These are phyloP conservation scores for Gracilaria caudata DNA, from an alignment of 23 red algal genomes.

Conservation along the genomic window DNA sequence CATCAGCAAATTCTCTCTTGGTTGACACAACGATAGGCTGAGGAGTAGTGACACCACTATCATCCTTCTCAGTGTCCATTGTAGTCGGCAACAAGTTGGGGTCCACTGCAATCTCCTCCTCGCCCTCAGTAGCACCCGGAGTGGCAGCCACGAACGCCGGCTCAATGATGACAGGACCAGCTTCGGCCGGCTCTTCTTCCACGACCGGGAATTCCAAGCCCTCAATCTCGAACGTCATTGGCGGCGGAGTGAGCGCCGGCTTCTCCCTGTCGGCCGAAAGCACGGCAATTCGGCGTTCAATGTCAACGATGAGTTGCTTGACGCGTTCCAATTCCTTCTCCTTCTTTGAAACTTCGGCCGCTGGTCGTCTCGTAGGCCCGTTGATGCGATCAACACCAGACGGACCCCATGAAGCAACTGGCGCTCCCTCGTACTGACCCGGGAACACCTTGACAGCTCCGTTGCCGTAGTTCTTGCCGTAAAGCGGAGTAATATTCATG, in stretches of 20 bases:
- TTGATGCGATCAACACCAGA: slow-evolving; percentile 51
- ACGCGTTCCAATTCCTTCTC: slow-evolving; percentile 64
- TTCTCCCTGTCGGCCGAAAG: slow-evolving; percentile 35
- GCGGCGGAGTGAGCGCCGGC: slow-evolving; percentile 40
- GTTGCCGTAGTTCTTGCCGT: slow-evolving; percentile 68
- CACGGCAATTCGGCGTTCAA: slow-evolving; percentile 50
- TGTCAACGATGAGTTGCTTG: slow-evolving; percentile 69
- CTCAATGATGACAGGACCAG: background rate
- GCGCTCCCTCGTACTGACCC: slow-evolving; percentile 58
- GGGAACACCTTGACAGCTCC: slow-evolving; percentile 51
- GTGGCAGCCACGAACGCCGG: background rate
- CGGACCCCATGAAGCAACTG: slow-evolving; percentile 32
- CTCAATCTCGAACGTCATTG: slow-evolving; percentile 25
- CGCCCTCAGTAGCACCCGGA: background rate
- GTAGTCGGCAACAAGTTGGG: background rate
- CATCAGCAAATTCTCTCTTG: slow-evolving; percentile 17
- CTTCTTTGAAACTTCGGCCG: slow-evolving; percentile 38
- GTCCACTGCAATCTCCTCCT: slow-evolving; percentile 1
- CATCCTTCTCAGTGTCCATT: slow-evolving; percentile 35
- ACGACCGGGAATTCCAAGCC: slow-evolving; percentile 32
- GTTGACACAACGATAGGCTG: slow-evolving; percentile 41
- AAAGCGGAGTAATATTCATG: slow-evolving; percentile 71
- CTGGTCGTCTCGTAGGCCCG: slow-evolving; percentile 58
- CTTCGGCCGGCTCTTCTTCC: background rate
- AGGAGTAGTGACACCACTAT: slow-evolving; percentile 25